Percentiles rank a stretch among this genome's conserved stretches.
Evolutionary conservation across 2,329 filamentous ascomycete genomes (phyloP).

Genomic region (Rutstroemia sp.): DNA sequence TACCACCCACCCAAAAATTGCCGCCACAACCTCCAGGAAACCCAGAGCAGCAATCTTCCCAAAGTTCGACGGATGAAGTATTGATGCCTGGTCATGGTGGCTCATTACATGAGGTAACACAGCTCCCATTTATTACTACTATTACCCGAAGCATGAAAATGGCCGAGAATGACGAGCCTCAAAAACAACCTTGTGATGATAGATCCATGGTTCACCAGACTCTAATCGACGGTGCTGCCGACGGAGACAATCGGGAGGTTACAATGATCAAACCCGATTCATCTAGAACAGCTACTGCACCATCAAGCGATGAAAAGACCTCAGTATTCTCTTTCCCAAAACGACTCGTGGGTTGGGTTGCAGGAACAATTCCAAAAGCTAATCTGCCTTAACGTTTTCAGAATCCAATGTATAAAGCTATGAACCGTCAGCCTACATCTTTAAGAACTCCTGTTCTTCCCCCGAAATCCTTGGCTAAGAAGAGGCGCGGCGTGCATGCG

Average conservation of each 20-base stretch:
- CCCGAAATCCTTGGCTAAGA: background rate
- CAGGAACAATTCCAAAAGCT: background rate
- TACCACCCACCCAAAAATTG: background rate
- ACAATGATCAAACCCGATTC: too few species aligned
- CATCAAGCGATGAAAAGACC: slow-evolving; percentile 5
- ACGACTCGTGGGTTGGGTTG: background rate
- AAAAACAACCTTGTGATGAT: too few species aligned
- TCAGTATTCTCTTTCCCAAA: background rate
- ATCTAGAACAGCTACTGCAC: too few species aligned
- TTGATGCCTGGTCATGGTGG: background rate
- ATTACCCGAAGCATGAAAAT: background rate
- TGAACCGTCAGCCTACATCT: slow-evolving; percentile 3
- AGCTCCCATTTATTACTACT: background rate
- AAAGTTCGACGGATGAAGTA: background rate
- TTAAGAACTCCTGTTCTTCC: background rate
- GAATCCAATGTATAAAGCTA: slow-evolving; percentile 1
- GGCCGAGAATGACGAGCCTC: too few species aligned
- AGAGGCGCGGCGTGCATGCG: background rate
- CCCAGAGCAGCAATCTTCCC: background rate
- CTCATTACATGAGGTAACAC: background rate
- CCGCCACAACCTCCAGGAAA: background rate
- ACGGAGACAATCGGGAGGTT: too few species aligned
- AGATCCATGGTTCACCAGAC: too few species aligned
- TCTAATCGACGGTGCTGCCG: too few species aligned
- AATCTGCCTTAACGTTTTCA: slow-evolving; percentile 1